A percentile compares a stretch with the other conserved stretches of the same genome.
Evolutionary conservation across 75 land plant species (phyloP).

Genomic region (Adiantum capillusveneris): DNA sequence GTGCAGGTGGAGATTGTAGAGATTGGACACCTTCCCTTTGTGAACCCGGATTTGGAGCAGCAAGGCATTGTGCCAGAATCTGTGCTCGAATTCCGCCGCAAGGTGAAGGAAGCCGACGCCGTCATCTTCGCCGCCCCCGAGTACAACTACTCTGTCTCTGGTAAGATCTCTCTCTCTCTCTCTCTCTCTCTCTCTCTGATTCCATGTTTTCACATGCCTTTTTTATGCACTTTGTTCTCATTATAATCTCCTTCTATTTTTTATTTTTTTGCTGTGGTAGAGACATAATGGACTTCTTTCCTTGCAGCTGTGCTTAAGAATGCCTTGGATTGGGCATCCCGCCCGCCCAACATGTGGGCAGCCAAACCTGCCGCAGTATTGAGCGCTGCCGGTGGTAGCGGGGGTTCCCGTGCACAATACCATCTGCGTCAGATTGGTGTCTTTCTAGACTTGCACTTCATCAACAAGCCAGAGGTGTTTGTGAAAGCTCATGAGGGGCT

Average conservation of each 20-base stretch:
- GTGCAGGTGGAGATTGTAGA: constrained; percentile 54
- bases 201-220: too few species aligned
- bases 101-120: constrained; percentile 43
- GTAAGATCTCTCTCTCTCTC: constrained; percentile 19
- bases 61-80: constrained; percentile 32
- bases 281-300: neutral
- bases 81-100: constrained; percentile 50
- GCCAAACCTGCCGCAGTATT: constrained; percentile 62
- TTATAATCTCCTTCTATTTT: too few species aligned
- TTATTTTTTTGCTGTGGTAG: too few species aligned
- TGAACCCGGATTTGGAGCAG: constrained; percentile 64
- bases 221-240: too few species aligned
- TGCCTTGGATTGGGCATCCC: constrained; percentile 78
- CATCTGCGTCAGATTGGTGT: constrained; percentile 76
- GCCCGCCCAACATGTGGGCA: constrained; percentile 63
- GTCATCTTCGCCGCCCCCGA: constrained; percentile 66
- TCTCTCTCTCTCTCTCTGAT: too few species aligned
- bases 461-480: constrained; percentile 67
- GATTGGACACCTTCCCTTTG: constrained; percentile 44
- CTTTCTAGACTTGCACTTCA: constrained; percentile 68
- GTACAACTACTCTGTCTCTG: constrained; percentile 65
- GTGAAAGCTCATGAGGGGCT: constrained; percentile 35
- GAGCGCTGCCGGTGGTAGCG: constrained; percentile 50
- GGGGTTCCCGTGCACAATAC: constrained; percentile 52
- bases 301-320: constrained; percentile 54